phyloP scores from a whole-genome alignment of 768 basidiomycete genomes.

The Hygrophorus russula region DNA sequence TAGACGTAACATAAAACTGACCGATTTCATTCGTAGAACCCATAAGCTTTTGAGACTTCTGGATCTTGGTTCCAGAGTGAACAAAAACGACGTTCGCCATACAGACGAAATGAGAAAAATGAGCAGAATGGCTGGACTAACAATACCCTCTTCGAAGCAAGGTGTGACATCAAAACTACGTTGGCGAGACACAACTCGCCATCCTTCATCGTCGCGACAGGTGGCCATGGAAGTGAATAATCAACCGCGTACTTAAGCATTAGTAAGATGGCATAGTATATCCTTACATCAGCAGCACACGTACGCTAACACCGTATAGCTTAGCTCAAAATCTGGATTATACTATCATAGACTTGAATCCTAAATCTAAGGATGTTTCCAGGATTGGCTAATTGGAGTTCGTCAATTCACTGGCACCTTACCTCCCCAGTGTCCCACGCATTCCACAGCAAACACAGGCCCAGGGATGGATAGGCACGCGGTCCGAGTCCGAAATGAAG shows the following conservation, averaged over 20 bases:
- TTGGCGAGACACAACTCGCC: constrained; percentile 42
- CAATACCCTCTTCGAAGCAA: constrained; percentile 69
- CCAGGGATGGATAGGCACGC: too few species aligned
- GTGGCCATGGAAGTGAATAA: constrained; percentile 20
- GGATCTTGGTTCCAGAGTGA: constrained; percentile 13
- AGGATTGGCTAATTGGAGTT: too few species aligned
- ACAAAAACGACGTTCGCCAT: constrained; percentile 22
- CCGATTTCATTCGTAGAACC: constrained; percentile 54
- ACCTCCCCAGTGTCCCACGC: too few species aligned
- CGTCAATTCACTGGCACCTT: too few species aligned
- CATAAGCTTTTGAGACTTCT: constrained; percentile 37
- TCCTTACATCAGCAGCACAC: too few species aligned
- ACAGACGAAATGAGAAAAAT: constrained; percentile 31
- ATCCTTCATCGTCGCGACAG: constrained; percentile 55
- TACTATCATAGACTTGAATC: too few species aligned
- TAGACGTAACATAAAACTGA: constrained; percentile 21
- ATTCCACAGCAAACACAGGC: too few species aligned
- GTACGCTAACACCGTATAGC: too few species aligned
- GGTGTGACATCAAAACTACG: constrained; percentile 69
- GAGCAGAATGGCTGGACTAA: constrained; percentile 44
- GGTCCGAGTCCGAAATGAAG: too few species aligned
- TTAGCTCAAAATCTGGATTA: too few species aligned
- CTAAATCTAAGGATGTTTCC: too few species aligned
- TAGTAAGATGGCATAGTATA: too few species aligned
- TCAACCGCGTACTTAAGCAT: background rate